Conservation (phyloP, 306 rosid genomes). For the Echinosophora koreensis region DNA sequence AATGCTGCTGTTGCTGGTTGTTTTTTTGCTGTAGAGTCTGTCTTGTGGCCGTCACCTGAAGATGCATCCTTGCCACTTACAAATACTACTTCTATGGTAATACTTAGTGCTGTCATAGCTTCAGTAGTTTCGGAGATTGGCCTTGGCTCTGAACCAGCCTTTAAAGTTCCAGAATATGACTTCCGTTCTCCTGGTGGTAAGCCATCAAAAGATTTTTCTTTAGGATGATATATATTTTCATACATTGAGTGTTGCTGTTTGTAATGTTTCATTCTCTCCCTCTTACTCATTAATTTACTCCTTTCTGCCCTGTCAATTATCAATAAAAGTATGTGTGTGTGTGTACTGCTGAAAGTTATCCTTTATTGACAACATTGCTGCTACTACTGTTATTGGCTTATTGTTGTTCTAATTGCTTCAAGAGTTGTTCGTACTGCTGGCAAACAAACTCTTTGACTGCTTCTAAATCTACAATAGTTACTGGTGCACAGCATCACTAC, state of each 20-base stretch:
- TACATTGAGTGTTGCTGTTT: not conserved
- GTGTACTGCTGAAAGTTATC: not conserved
- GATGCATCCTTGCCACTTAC: slow-evolving; percentile 72
- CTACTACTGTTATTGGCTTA: slow-evolving; percentile 1
- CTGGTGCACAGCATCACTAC: slow-evolving; percentile 14
- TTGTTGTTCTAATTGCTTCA: slow-evolving; percentile 10
- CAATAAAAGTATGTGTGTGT: not conserved
- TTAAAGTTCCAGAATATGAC: slow-evolving; percentile 85
- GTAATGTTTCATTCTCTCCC: not conserved
- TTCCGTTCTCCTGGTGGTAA: slow-evolving; percentile 90
- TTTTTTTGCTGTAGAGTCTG: slow-evolving; percentile 86
- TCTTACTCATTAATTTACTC: not conserved
- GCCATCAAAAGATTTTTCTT: slow-evolving; percentile 8
- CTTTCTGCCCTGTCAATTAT: slow-evolving; percentile 30
- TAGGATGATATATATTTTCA: not conserved
- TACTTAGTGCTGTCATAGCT: slow-evolving; percentile 90
- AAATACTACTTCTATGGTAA: slow-evolving; percentile 91
- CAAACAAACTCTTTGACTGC: slow-evolving; percentile 33
- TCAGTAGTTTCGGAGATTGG: slow-evolving; percentile 88
- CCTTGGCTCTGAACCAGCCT: slow-evolving; percentile 90
- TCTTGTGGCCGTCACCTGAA: slow-evolving; percentile 85
- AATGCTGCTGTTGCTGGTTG: slow-evolving; percentile 98
- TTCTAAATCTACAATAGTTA: slow-evolving; percentile 25
- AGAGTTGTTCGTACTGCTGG: slow-evolving; percentile 23
- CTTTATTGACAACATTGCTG: slow-evolving; percentile 23